Evolutionary conservation across 2,329 filamentous ascomycete genomes (phyloP).

Genomic region (Talaromyces sp.): DNA sequence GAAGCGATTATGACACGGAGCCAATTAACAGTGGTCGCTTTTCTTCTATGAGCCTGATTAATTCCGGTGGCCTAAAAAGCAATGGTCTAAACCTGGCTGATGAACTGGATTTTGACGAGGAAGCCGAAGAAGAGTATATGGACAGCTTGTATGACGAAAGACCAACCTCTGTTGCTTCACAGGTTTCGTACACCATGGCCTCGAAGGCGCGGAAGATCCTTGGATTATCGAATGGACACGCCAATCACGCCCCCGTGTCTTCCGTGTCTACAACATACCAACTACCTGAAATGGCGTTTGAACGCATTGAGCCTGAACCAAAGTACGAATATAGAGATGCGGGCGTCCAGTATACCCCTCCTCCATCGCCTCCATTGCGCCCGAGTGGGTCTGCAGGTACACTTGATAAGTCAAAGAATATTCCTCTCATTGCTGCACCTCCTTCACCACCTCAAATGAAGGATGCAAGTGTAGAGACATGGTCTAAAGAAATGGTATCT

Average conservation of each 20-base stretch:
- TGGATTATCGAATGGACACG: conserved; percentile 32
- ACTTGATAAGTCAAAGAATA: conserved; percentile 19
- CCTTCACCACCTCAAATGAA: conserved; percentile 14
- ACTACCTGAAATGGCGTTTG: conserved; percentile 21
- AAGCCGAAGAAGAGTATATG: conserved; percentile 63
- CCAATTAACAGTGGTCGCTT: conserved; percentile 57
- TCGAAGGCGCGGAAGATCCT: conserved; percentile 42
- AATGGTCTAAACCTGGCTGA: conserved; percentile 78
- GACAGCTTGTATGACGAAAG: conserved; percentile 60
- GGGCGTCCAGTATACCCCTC: conserved; percentile 79
- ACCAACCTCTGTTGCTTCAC: conserved; percentile 34
- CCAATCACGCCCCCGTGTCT: conserved; percentile 19
- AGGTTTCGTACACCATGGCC: conserved; percentile 27
- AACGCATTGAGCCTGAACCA: conserved; percentile 45
- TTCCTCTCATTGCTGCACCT: neutral
- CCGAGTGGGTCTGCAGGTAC: conserved; percentile 13
- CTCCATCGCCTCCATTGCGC: conserved; percentile 57
- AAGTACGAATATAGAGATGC: conserved; percentile 62
- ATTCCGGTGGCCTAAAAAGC: conserved; percentile 49
- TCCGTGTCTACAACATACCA: conserved; percentile 13
- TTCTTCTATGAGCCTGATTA: conserved; percentile 59
- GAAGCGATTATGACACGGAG: conserved; percentile 45
- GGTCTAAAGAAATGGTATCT: conserved; percentile 33
- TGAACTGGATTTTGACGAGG: conserved; percentile 80
- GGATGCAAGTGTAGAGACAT: conserved; percentile 26